phyloP scores from a whole-genome alignment of 2,329 filamentous ascomycete genomes.

The Colletotrichum eleusines region DNA sequence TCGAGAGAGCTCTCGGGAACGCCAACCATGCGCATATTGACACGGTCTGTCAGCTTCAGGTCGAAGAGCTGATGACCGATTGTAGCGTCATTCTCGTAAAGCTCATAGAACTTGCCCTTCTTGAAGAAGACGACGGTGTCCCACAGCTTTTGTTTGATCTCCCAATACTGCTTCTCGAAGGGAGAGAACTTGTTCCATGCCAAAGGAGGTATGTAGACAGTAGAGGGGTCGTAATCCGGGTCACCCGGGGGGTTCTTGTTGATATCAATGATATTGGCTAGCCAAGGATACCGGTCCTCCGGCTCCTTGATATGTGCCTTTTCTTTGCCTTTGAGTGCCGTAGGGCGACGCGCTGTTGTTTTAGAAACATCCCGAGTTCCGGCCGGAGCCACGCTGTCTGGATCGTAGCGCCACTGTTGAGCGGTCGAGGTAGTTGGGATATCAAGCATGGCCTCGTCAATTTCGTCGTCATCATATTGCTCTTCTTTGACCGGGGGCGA shows the following conservation, averaged over 20 bases:
- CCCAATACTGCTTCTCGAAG: constrained; percentile 99
- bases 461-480: constrained; percentile 60
- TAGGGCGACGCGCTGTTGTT: constrained; percentile 40
- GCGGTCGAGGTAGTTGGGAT: constrained; percentile 77
- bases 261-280: constrained; percentile 86
- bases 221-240: constrained; percentile 91
- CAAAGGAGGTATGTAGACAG: constrained; percentile 86
- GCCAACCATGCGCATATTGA: constrained; percentile 99
- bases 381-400: constrained; percentile 57
- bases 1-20: constrained; percentile 96
- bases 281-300: constrained; percentile 89
- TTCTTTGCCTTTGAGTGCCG: constrained; percentile 57
- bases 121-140: constrained; percentile 99
- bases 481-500: constrained; percentile 59
- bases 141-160: constrained; percentile 98
- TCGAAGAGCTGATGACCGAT: constrained; percentile 97
- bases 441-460: constrained; percentile 68
- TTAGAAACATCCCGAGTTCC: constrained; percentile 31
- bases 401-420: constrained; percentile 81
- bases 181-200: constrained; percentile 88
- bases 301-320: constrained; percentile 87
- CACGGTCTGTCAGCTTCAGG: constrained; percentile 95
- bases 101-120: constrained; percentile 98
- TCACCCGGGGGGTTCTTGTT: constrained; percentile 83
- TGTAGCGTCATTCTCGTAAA: constrained; percentile 98